phyloP scores from a whole-genome alignment of 371 early-diverging fungal species.

The Syncephalastrum contaminatum region DNA sequence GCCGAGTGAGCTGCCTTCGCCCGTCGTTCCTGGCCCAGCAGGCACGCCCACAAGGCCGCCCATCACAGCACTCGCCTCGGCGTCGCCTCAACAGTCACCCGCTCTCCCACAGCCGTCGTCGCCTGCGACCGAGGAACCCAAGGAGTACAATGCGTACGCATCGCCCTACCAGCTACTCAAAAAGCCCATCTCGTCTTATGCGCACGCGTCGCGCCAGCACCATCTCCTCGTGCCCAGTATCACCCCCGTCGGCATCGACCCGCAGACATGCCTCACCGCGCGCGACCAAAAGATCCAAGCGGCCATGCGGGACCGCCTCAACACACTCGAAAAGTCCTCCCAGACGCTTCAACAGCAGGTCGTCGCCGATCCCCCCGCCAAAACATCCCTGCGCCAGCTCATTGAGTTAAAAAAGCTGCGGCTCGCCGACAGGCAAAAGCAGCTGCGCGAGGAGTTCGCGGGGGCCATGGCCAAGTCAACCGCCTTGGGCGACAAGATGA shows the following conservation, averaged over 20 bases:
- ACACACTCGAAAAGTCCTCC: conserved; percentile 52
- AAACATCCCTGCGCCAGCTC: conserved; percentile 46
- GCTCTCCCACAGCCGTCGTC: not conserved
- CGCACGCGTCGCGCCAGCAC: conserved; percentile 68
- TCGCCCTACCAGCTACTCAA: conserved; percentile 58
- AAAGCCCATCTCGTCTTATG: conserved; percentile 44
- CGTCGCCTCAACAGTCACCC: not conserved
- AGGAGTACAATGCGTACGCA: conserved; percentile 30
- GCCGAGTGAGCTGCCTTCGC: not conserved
- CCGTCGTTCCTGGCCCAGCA: not conserved
- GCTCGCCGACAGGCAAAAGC: conserved; percentile 68
- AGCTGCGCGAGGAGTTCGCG: conserved; percentile 81
- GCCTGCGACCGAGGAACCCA: not conserved
- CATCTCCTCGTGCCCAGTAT: conserved; percentile 72
- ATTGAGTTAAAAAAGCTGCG: conserved; percentile 80
- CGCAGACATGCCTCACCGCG: conserved; percentile 61
- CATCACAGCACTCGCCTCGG: not conserved
- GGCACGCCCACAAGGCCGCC: not conserved
- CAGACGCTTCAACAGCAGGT: not conserved
- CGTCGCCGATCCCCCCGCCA: conserved; percentile 5
- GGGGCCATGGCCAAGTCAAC: conserved; percentile 66
- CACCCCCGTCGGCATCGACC: conserved; percentile 79
- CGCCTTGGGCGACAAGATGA: conserved; percentile 75
- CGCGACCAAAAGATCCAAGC: conserved; percentile 63
- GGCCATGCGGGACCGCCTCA: conserved; percentile 65